Base-by-base conservation (phyloP, 2,329 filamentous ascomycete species). In the Penicillium sp. region DNA sequence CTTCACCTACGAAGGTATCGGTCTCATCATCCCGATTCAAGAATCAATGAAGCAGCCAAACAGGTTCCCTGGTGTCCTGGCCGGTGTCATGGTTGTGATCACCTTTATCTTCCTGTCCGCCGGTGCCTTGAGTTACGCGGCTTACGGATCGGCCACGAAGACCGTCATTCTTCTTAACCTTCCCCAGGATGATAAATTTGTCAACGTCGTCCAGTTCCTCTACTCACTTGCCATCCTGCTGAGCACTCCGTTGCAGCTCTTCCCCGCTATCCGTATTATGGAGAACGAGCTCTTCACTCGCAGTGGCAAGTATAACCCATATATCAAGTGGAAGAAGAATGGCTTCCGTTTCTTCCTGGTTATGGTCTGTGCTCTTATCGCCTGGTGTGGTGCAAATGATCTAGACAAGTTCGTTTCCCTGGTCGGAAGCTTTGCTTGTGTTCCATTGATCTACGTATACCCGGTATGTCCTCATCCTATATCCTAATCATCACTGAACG, bases 251-350 rank as follows among this genome's bases (percentile, higher is more conserved):
- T 80, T 99, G 57, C 95, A 99, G 72, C 92, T 99, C 65, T 99
- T 97, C 81, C 94, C 94, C 0, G 94, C 94, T 43, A 97, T 99
- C 69, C 89, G 93, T 70, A 99, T 99, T 69, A 91, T 91, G 34
- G 92, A 96, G 76, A 96, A 96, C 67, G 91, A 92, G 64, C 82
- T 97, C 7, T 99, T 97, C 75, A 96, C 90, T 25, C 84, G 89
- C 70, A 96, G 92, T 61, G 92, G 94, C 66, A 99, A 99, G 77
- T 96, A 97, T 78, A 97, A 97, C 72, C 92, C 92, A 0, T 94
- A 91, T 71, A 96, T 99, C 81, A 99, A 99, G 80, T 99, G 94
- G 94, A 90, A 97, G 82, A 99, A 99, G 86, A 99, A 99, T 67
- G 80, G 89, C 34, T 99, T 96, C 80, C 88, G 94, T 53, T 99